Base-by-base conservation (phyloP, 2,329 filamentous ascomycete genomes). In the Fusarium subtropicale region DNA sequence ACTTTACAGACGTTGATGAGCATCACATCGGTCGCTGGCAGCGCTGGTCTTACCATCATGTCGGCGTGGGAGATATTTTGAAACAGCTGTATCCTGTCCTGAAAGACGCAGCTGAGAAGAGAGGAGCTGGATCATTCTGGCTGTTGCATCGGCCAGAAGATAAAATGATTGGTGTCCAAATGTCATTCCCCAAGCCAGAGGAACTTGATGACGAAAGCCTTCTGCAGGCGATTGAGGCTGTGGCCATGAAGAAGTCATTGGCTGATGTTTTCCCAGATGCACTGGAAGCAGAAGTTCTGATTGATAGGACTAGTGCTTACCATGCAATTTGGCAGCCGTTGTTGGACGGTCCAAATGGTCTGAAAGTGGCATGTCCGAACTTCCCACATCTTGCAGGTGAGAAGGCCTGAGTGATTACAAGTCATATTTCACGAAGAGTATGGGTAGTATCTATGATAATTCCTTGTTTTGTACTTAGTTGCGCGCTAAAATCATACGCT, bases 21-120 rank as follows among this genome's bases (percentile, higher is more conserved):
- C 70, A 72, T 9, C 56, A 57, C 0, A 57, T 72, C 2, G 68
- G 70, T 0, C 70, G 70, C 7, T 62, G 72, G 11, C 71, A 72
- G 22, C 70, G 71, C 7, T 72, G 70, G 70, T 38, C 56, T 5
- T 71, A 71, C 11, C 48, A 67, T 4, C 41, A 44, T 15, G 48
- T 62, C 1, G 55, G 54, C 5, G 68, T 65, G 0, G 64, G 61
- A 6, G 51, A 57, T 4, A 56, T 71, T 10, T 11, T 72, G n/a
- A 66, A 38, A 3, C 68, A 72, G 42, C 31, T 64, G 15, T 72
- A 73, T n/a, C 71, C 71, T 1, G 52, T 62, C 4, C 26, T 72
- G 1, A 73, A 59, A 9, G 68, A 69, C 15, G 65, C 48, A 1
- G 71, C 71, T 2, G 55, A 67, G 39, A 64, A 58, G 5, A 61